A percentile compares a stretch with the other conserved stretches of the same genome.
phyloP scores from a whole-genome alignment of 2,329 filamentous ascomycete genomes.

The Epichloe baconii region DNA sequence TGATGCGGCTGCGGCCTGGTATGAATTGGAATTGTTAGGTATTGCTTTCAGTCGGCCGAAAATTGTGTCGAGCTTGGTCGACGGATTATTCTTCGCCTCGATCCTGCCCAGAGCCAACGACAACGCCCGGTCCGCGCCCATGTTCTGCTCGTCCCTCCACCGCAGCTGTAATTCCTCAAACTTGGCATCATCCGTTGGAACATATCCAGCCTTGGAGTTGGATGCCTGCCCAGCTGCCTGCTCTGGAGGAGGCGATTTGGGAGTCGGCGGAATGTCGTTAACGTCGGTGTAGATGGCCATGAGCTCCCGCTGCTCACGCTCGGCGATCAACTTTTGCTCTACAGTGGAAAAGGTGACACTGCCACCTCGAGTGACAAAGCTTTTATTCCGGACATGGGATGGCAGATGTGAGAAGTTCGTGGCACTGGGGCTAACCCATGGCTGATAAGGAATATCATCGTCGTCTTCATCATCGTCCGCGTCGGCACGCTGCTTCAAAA shows the following conservation, averaged over 20 bases:
- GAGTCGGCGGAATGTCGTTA: slow-evolving; percentile 42
- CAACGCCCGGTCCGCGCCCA: slow-evolving; percentile 29
- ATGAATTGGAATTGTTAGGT: neutral
- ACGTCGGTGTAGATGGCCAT: slow-evolving; percentile 46
- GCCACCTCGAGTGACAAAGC: slow-evolving; percentile 42
- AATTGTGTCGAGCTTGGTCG: slow-evolving; percentile 27
- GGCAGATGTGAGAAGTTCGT: slow-evolving; percentile 36
- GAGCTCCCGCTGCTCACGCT: slow-evolving; percentile 45
- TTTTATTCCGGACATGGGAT: slow-evolving; percentile 31
- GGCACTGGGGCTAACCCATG: slow-evolving; percentile 36
- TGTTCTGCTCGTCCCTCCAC: slow-evolving; percentile 32
- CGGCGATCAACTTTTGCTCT: slow-evolving; percentile 41
- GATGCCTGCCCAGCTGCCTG: slow-evolving; percentile 9
- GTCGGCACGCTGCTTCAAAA: slow-evolving; percentile 41
- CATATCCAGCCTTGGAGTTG: slow-evolving; percentile 18
- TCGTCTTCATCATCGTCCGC: slow-evolving; percentile 45
- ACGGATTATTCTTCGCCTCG: slow-evolving; percentile 23
- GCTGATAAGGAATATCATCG: slow-evolving; percentile 38
- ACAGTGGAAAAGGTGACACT: slow-evolving; percentile 35
- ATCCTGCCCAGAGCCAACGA: slow-evolving; percentile 31
- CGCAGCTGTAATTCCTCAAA: slow-evolving; percentile 37
- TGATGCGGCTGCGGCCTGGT: slow-evolving; percentile 5
- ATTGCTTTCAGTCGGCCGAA: slow-evolving; percentile 21
- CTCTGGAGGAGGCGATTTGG: slow-evolving; percentile 37
- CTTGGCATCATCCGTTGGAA: slow-evolving; percentile 27